Base-by-base conservation (phyloP, 139 green algal species). In the Volvox africanus region DNA sequence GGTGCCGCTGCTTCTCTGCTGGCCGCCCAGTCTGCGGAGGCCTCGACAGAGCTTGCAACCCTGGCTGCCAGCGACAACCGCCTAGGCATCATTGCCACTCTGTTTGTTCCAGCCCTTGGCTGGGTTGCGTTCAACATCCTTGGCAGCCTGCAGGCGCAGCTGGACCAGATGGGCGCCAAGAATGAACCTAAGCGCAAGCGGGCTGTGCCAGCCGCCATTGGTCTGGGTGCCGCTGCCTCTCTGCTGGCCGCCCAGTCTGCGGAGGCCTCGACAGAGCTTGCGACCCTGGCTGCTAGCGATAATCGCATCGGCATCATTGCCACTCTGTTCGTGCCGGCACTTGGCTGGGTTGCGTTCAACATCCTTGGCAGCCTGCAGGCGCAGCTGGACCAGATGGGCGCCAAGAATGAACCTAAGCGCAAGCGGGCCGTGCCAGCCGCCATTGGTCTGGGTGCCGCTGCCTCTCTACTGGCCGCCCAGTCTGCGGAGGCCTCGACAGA, bases 41-140 rank as follows among this genome's bases (percentile, higher is more conserved):
- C 90, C 3, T 86, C 91, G 9, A 87, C 86, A 37, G 95, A 99
- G 92, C 67, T 98, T 22, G 90, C 91, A 12, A 91, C 96, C 78
- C 87, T 98, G 28, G 97, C 97, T 26, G 92, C 89, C 36, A 82
- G 91, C 68, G 93, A 96, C 92, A 93, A 93, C 94, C 91, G 95
- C 79, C 37, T 95, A 0, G 82, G 79, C 50, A 92, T 93, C 78
- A 93, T 98, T 1, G 36, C 30, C 13, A 89, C 91, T 50, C 86
- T 95, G 30, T 88, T 95, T 18, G 82, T 96, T n/a, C 95, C 95
- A 36, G 93, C 82, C 12, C 28, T 97, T 0, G 94, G 87, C 30
- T 97, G 96, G 96, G 96, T 98, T 80, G 91, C 82, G 20, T 97
- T 98, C 92, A 98, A 98, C 96, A 98, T 98, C 68, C 75, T 95